Base-by-base conservation (phyloP, 2,329 filamentous ascomycete species). In the Stenocarpella maydis region DNA sequence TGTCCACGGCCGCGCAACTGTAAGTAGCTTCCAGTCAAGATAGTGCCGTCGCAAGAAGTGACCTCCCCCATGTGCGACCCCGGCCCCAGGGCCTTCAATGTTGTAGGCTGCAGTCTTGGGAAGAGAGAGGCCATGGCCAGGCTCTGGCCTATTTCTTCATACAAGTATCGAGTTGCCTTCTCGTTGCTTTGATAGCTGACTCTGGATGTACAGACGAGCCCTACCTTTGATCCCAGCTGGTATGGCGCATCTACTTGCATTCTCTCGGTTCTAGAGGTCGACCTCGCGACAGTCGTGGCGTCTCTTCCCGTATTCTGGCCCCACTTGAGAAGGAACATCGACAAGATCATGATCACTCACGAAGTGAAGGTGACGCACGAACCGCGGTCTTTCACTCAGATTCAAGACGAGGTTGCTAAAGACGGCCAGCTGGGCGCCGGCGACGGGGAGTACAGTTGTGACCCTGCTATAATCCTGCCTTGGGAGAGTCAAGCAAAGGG, bases 271-370 rank as follows among this genome's bases (percentile, higher is more conserved):
- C 73, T 77, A 37, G 76, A 78, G 65, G 72, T 77, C 63, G 74
- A 76, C 70, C 66, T 76, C 28, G 75, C 76, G 5, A 74, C 72
- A 31, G 71, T 74, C 28, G 73, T 73, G 58, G 76, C 75, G 3
- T 75, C 74, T 21, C 71, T 77, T 2, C 76, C 76, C 21, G 72
- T 77, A 19, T 77, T 77, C 71, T 77, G 76, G 76, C 76, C 76
- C 3, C 73, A 76, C 12, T 52, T 77, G 45, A 69, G 72, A 34
- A 69, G 70, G 26, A 71, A 73, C n/a, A 61, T 77, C 28, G 74
- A 72, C 53, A 72, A 71, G 21, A 76, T 78, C 24, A 73, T 75
- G 60, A 72, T 78, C 50, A 76, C 74, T 26, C 72, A 69, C 58
- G 75, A 76, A 71, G 72, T 76, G 43, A 72, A 70, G 45, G 58